Base-by-base conservation (phyloP, 257 asterid genomes). In the Salvia miltiorrhiza region DNA sequence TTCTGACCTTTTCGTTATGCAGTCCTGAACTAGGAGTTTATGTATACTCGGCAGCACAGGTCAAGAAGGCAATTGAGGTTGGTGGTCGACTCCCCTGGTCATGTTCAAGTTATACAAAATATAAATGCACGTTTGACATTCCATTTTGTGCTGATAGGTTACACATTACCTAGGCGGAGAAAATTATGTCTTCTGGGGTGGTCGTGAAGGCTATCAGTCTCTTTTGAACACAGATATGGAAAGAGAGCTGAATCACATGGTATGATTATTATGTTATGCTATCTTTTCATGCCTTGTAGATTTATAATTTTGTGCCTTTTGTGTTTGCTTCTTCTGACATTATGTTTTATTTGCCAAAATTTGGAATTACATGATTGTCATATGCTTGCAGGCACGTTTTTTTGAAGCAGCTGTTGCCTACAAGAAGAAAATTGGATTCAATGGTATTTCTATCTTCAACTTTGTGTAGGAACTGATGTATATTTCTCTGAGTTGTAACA, bases 81-180 rank as follows among this genome's bases (percentile, higher is more conserved):
- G 4, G 81, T 61, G 21, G 45, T 53, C 23, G 28, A n/a, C 19
- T 66, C 33, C 44, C 54, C 26, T 5, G 20, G 33, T 61, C 65
- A 52, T 61, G 40, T 72, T 37, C 65, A 37, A 33, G 26, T 59
- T 61, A 10, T 11, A 26, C 16, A 39, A 69, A 39, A 32, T 39
- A 39, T 50, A 54, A 24, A 41, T 50, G 11, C 21, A 7, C 63
- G 62, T 21, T 52, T 43, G 64, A 50, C 58, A 9, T 75, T 67
- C 47, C 0, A 16, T 20, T 58, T 52, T 78, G 56, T 63, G 52
- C 13, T 24, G 65, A 53, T 78, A 94, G 99, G 98, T 94, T 64
- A 94, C 99, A 20, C 96, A 94, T 77, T 84, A 87, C 85, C 94
- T 94, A 26, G 98, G 99, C 30, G 99, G 99, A 67, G 99, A 94